Base-by-base conservation (phyloP, 148 eudicot genomes). In the Arctostaphylos glauca region DNA sequence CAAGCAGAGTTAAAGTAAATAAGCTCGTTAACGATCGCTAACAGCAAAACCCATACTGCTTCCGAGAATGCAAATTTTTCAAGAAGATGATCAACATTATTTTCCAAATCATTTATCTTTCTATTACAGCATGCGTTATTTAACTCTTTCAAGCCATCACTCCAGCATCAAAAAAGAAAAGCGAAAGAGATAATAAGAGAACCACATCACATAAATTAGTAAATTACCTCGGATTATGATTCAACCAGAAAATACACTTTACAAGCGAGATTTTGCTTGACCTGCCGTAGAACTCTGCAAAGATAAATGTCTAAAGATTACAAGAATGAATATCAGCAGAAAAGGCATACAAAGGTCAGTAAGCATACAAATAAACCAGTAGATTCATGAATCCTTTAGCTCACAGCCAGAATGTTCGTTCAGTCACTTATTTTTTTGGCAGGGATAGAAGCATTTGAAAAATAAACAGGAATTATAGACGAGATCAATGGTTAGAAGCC, bases 181-280 rank as follows among this genome's bases (percentile, higher is more conserved):
- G 15, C 15, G 18, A 38, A 38, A 9, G 7, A 10, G 16, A 8
- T 31, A 41, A 14, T 4, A 0, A 18, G 41, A 70, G 74, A 38
- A 9, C 41, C 38, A 44, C 8, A 0, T 12, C 23, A 64, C 3
- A 9, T 23, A 10, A 38, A 64, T 64, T 0, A 64, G 1, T 48
- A 74, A 74, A 9, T 74, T 19, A 4, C 25, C 21, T 47, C 0
- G 21, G 50, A 25, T 64, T 64, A 52, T 5, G 54, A 58, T 10
- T 59, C 77, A 70, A 58, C 5, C 2, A 5, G 82, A 70, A 56
- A 47, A 47, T 6, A 46, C 31, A 43, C 59, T 86, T 92, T 80
- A 92, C 76, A 92, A 66, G 56, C 95, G 92, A 50, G 95, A 85
- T 83, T 88, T 90, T 19, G 87, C 87, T 53, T 81, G 90, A 79